These are phyloP conservation scores for Psilocybe sp. DNA, from an alignment of 768 basidiomycete genomes.

Conservation along the genomic window DNA sequence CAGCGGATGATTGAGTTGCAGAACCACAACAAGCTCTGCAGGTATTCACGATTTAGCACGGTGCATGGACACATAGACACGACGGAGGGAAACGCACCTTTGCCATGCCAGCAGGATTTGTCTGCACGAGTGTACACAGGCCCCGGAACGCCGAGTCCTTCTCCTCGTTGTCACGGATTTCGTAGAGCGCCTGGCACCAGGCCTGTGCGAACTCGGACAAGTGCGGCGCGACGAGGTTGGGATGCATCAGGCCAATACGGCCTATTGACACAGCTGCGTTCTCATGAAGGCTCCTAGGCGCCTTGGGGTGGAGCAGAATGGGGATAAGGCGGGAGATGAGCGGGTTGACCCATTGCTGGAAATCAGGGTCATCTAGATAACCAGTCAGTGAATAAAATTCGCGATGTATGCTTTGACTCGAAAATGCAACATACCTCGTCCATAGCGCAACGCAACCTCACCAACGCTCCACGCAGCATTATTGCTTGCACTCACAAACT, in stretches of 20 bases:
- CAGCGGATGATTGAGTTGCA: conserved; percentile 97
- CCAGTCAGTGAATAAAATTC: conserved; percentile 3
- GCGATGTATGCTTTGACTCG: not conserved
- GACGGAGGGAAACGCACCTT: conserved; percentile 57
- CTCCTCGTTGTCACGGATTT: conserved; percentile 99
- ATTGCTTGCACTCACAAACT: conserved; percentile 96
- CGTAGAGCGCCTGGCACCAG: conserved; percentile 96
- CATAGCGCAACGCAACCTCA: conserved; percentile 92
- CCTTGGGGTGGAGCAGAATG: conserved; percentile 88
- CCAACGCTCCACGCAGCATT: conserved; percentile 99
- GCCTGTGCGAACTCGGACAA: conserved; percentile 88
- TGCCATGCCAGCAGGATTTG: conserved; percentile 90
- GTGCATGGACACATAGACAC: not conserved
- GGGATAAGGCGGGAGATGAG: conserved; percentile 88
- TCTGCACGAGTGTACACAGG: conserved; percentile 92
- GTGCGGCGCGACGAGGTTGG: conserved; percentile 82
- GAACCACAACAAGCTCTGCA: conserved; percentile 92
- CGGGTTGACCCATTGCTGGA: conserved; percentile 88
- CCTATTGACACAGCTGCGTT: conserved; percentile 99
- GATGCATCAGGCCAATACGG: conserved; percentile 92
- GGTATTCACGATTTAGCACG: not conserved
- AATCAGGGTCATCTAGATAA: conserved; percentile 69
- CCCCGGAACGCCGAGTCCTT: conserved; percentile 99
- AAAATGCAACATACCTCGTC: conserved; percentile 52
- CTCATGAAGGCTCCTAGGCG: conserved; percentile 91